Conservation (phyloP, 2,329 filamentous ascomycete species). For the Beauveria rudraprayagi region DNA sequence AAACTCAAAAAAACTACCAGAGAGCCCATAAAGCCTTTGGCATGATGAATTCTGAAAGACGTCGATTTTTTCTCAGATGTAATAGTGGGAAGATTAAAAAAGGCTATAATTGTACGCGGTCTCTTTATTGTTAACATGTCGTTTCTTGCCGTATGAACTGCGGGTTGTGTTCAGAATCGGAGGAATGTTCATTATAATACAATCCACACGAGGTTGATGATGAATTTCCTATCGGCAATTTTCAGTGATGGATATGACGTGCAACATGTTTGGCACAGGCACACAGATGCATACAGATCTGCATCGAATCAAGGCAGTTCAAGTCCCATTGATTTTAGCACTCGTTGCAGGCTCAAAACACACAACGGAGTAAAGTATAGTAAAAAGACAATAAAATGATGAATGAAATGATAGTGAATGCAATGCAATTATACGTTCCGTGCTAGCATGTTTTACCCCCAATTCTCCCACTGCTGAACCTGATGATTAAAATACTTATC, state of each 20-base stretch:
- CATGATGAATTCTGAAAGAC: background rate
- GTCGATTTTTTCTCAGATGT: background rate
- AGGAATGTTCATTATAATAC: background rate
- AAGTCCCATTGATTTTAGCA: too few species aligned
- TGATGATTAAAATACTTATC: background rate
- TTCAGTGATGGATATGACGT: too few species aligned
- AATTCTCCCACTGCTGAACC: background rate
- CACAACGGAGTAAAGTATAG: background rate
- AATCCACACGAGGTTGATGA: background rate
- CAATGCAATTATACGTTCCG: background rate
- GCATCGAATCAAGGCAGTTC: too few species aligned
- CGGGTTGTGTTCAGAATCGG: background rate
- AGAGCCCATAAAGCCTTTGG: background rate
- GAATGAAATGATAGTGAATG: background rate
- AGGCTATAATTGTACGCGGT: slow-evolving; percentile 3
- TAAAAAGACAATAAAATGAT: background rate
- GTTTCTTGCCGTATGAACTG: background rate
- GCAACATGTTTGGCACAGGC: too few species aligned
- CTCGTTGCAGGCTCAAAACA: too few species aligned
- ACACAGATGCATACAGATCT: too few species aligned
- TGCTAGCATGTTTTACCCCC: background rate
- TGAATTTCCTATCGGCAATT: background rate
- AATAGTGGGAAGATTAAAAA: background rate
- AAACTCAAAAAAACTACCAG: background rate
- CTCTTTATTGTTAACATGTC: background rate